Conservation (phyloP, 2,329 filamentous ascomycete genomes). For the Aspergillus floridensis region DNA sequence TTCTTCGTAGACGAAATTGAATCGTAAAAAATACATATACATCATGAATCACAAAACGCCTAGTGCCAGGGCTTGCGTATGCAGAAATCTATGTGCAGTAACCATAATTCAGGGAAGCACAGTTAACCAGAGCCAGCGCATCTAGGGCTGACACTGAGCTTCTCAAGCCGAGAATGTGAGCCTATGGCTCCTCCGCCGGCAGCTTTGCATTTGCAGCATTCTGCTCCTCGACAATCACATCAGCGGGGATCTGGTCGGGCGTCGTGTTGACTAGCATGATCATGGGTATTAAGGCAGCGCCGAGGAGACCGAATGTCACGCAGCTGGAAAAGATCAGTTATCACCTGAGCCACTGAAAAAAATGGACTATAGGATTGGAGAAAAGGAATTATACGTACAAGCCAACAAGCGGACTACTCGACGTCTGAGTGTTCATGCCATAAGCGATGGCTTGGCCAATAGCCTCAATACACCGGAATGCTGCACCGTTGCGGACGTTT, state of each 20-base stretch:
- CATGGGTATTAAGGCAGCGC: constrained; percentile 37
- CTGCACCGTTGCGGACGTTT: constrained; percentile 45
- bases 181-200: too few species aligned
- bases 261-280: constrained; percentile 41
- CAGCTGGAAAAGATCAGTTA: constrained; percentile 26
- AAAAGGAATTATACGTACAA: constrained; percentile 33
- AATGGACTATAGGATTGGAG: neutral
- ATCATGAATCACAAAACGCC: too few species aligned
- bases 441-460: constrained; percentile 44
- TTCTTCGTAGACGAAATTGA: too few species aligned
- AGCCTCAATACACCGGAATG: constrained; percentile 43
- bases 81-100: too few species aligned
- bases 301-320: constrained; percentile 41
- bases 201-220: constrained; percentile 7
- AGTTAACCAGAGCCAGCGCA: too few species aligned
- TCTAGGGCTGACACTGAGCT: too few species aligned
- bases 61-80: too few species aligned
- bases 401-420: constrained; percentile 37
- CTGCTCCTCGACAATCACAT: constrained; percentile 36
- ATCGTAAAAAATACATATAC: too few species aligned
- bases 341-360: neutral
- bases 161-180: too few species aligned
- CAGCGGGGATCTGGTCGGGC: constrained; percentile 41
- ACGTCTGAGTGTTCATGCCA: constrained; percentile 44
- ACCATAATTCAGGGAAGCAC: too few species aligned